Evolutionary conservation across 2,329 filamentous ascomycete species (phyloP), one percentile per base, ranked within the genome.

Genomic region (Trichoderma endophyticum): DNA sequence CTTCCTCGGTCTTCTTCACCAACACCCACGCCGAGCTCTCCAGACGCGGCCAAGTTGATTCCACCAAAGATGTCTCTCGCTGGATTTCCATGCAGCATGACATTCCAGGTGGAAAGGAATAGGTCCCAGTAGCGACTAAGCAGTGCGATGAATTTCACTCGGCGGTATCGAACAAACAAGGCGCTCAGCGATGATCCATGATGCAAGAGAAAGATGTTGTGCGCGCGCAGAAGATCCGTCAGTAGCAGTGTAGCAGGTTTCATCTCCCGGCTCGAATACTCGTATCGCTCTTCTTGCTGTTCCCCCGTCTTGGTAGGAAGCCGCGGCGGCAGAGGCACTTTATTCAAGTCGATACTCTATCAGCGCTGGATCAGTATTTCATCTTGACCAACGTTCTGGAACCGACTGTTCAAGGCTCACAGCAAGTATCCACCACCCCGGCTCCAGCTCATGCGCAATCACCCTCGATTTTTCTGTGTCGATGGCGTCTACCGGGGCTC

Each of bases 1-100:
- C 95, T 98, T 5, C 95, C 95, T 80, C 94, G 92, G 70, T 98
- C 93, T 83, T 98, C 96, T 80, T 98, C 96, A 21, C 96, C 96
- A 1, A 98, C 96, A 0, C 96, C 96, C 60, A 98, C 89, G 18
- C 96, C 96, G 30, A 98, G 88, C 82, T 98, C 95, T 21, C 96
- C 95, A 39, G 93, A 94, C 7, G 92, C 93, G 14, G 95, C 93
- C 36, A 99, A 86, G 80, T 97, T 97, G 78, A 97, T 90, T 6
- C 93, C 94, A 12, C 91, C 90, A 77, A 94, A 94, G 6, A 97
- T 86, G 74, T 91, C 91, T 1, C 92, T 89, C 2, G 91, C 90
- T 0, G 96, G 96, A 77, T 97, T 98, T 9, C 94, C 95, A 78
- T 95, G 93, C 56, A 99, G 86, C 75, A 97, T 87, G 14, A 98